Conservation (phyloP, 768 basidiomycete genomes). For the Hebeloma cylindrosporum region DNA sequence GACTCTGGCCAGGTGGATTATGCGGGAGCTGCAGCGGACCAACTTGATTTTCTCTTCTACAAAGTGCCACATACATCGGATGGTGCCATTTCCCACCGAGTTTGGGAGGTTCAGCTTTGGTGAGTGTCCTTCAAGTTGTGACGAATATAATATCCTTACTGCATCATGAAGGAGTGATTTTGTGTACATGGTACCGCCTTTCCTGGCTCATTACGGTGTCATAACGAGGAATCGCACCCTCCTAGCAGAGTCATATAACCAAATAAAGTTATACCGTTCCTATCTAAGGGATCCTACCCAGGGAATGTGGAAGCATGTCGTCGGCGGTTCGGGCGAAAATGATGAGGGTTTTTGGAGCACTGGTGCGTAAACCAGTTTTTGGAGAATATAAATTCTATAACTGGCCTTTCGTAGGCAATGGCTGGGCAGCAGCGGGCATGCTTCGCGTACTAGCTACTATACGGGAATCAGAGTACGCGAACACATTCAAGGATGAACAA, state of each 20-base stretch:
- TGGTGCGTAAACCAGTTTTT: constrained; percentile 22
- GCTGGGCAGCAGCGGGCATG: constrained; percentile 89
- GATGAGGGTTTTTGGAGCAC: constrained; percentile 83
- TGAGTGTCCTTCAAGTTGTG: constrained; percentile 26
- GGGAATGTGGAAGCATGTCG: constrained; percentile 77
- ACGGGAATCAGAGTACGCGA: constrained; percentile 55
- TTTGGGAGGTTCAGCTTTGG: constrained; percentile 72
- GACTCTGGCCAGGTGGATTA: constrained; percentile 49
- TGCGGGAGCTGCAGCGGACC: constrained; percentile 59
- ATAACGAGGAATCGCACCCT: constrained; percentile 55
- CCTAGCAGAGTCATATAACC: constrained; percentile 64
- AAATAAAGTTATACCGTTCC: constrained; percentile 69
- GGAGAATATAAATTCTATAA: neutral
- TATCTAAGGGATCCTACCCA: constrained; percentile 55
- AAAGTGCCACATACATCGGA: constrained; percentile 61
- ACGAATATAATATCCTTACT: neutral
- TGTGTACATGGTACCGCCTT: constrained; percentile 85
- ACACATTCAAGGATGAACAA: constrained; percentile 49
- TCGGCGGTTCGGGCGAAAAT: constrained; percentile 48
- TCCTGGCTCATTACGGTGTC: constrained; percentile 82
- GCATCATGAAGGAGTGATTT: constrained; percentile 69
- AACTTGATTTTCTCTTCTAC: constrained; percentile 61
- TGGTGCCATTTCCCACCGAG: constrained; percentile 82
- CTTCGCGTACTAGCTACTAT: constrained; percentile 79
- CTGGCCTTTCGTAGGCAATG: constrained; percentile 67